Base-by-base conservation (phyloP, 2,329 filamentous ascomycete genomes). In the Dactylellina leptospora region DNA sequence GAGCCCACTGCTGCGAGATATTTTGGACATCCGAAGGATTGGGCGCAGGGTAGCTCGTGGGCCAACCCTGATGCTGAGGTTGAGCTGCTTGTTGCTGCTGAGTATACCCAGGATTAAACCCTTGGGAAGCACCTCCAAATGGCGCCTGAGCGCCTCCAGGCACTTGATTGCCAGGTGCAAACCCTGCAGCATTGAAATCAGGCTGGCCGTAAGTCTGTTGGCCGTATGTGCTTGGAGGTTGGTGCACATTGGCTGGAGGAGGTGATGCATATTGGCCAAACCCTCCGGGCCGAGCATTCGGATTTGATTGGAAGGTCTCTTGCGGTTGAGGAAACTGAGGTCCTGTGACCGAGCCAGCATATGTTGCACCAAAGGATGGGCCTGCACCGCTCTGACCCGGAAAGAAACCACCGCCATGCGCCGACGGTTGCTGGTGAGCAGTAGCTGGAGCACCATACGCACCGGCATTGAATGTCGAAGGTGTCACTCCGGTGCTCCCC, bases 1-100 rank as follows among this genome's bases (percentile, higher is more conserved):
- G 68, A 16, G 68, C 68, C 68, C 68, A 72, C 40, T 72, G 68
- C 20, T 72, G 68, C 28, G 68, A 62, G 45, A 72, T 72, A 36
- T 44, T 58, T 23, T 72, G 68, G 4, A 63, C 68, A 13, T 72
- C 68, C 3, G 59, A 25, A 30, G 47, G 51, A 16, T 71, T 71
- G 4, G 58, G 18, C 13, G 59, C 45, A 36, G 53, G 9, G 13
- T 47, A 64, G 11, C 28, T 55, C 11, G 68, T 33, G 13, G 42
- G 59, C 68, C 68, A 72, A 13, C 51, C 68, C 51, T 72, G 68
- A 48, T 72, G 68, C 59, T 63, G 58, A 4, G 66, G 51, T 48
- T 63, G 66, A 2, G 66, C 56, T 6, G 62, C 40, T 9, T 47
- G 68, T 36, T 70, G 64, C 42, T 58, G 59, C 16, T 66, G 69